Evolutionary conservation across 257 asterid genomes (phyloP).

Genomic region (Solanum piurae): DNA sequence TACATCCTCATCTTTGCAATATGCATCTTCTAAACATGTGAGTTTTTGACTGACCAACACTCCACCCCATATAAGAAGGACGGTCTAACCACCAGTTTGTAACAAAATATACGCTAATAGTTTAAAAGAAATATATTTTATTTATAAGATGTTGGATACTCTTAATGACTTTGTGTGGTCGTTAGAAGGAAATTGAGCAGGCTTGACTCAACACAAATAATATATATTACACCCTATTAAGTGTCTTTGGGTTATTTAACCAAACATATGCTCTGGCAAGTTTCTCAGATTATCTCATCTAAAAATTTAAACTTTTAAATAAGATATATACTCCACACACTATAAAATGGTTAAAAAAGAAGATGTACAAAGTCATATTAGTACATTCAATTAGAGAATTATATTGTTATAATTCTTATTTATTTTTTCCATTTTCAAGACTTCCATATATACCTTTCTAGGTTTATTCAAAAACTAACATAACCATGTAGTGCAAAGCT

Average conservation of each 20-base stretch:
- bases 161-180: not conserved
- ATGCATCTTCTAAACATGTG: too few species aligned
- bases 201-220: not conserved
- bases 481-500: not conserved
- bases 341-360: not conserved
- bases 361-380: not conserved
- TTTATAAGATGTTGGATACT: not conserved
- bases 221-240: not conserved
- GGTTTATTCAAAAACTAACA: not conserved
- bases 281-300: not conserved
- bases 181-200: not conserved
- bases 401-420: not conserved
- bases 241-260: not conserved
- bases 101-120: not conserved
- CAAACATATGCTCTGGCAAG: not conserved
- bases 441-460: not conserved
- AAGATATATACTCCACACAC: not conserved
- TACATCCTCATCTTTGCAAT: too few species aligned
- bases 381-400: not conserved
- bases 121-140: not conserved
- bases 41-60: rapidly evolving
- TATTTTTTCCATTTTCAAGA: not conserved
- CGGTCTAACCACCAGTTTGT: too few species aligned
- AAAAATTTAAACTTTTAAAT: not conserved
- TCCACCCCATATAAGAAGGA: too few species aligned